A percentile compares a stretch with the other conserved stretches of the same genome.
These are phyloP conservation scores for Tetrahymena elliotti DNA, from an alignment of 73 alveolate species.

Conservation along the genomic window DNA sequence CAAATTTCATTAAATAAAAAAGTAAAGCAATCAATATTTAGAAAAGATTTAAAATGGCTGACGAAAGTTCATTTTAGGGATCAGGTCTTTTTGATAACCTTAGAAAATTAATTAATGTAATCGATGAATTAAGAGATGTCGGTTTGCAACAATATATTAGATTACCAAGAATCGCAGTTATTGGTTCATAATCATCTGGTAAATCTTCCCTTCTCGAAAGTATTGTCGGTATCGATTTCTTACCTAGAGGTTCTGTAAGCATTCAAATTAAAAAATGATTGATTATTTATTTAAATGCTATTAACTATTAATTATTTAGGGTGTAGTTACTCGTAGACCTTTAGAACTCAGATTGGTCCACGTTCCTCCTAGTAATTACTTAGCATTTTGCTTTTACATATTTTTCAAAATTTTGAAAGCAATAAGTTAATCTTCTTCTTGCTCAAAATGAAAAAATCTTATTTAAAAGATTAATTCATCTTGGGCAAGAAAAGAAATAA, in stretches of 20 bases:
- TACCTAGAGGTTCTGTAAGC: constrained; percentile 68
- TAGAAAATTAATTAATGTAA: constrained; percentile 27
- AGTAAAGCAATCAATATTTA: background rate
- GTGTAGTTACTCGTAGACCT: constrained; percentile 88
- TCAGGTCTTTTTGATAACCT: constrained; percentile 44
- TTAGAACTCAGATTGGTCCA: constrained; percentile 82
- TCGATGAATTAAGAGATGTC: constrained; percentile 65
- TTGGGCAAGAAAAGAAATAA: too few relatives aligned
- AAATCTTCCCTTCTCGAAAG: constrained; percentile 74
- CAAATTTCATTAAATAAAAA: background rate
- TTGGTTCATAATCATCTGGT: constrained; percentile 76
- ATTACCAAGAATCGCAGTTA: constrained; percentile 70
- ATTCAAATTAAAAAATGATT: too few relatives aligned
- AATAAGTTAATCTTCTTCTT: background rate
- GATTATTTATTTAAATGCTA: background rate
- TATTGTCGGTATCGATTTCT: constrained; percentile 76
- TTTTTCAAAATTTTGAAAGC: background rate
- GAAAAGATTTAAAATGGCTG: background rate
- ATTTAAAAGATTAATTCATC: background rate
- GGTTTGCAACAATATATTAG: constrained; percentile 60
- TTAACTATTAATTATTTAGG: constrained; percentile 45
- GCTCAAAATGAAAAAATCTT: background rate
- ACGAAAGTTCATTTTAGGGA: background rate
- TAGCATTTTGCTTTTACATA: background rate
- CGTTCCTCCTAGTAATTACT: constrained; percentile 12